Conservation (phyloP, 2,329 filamentous ascomycete genomes). For the Trichoderma sp. region DNA sequence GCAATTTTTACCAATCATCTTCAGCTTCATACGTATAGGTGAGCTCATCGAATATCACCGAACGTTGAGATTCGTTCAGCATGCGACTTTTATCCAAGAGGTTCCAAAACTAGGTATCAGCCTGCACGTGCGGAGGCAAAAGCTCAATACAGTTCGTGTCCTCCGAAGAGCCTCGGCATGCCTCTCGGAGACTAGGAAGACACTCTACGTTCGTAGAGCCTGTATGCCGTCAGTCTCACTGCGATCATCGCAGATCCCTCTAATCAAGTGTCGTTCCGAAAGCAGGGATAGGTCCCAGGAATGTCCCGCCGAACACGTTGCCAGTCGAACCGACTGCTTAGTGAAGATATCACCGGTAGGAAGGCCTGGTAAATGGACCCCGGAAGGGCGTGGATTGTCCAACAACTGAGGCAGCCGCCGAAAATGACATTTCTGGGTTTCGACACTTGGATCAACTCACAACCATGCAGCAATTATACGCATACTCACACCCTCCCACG, state of each 20-base stretch:
- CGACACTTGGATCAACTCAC: neutral
- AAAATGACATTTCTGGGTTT: neutral
- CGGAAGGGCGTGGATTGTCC: neutral
- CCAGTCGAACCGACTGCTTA: neutral
- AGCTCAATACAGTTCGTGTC: neutral
- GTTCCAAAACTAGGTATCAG: neutral
- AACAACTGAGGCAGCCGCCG: neutral
- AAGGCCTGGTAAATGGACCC: neutral
- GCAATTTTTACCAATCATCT: neutral
- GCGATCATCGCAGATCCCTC: neutral
- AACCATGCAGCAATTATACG: constrained; percentile 12
- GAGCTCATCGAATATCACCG: neutral
- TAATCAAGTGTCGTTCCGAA: neutral
- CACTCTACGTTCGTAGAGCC: neutral
- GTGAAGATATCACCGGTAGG: neutral
- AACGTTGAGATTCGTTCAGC: neutral
- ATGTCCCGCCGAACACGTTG: neutral
- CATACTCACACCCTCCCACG: constrained; percentile 14
- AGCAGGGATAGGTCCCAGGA: neutral
- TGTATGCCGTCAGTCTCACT: neutral
- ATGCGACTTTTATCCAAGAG: neutral
- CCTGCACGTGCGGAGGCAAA: neutral
- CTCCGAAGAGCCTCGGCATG: neutral
- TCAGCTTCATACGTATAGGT: neutral
- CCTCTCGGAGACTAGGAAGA: neutral